Evolutionary conservation across 1,284 basidiomycete species (phyloP).

Genomic region (Leucoagaricus sp.): DNA sequence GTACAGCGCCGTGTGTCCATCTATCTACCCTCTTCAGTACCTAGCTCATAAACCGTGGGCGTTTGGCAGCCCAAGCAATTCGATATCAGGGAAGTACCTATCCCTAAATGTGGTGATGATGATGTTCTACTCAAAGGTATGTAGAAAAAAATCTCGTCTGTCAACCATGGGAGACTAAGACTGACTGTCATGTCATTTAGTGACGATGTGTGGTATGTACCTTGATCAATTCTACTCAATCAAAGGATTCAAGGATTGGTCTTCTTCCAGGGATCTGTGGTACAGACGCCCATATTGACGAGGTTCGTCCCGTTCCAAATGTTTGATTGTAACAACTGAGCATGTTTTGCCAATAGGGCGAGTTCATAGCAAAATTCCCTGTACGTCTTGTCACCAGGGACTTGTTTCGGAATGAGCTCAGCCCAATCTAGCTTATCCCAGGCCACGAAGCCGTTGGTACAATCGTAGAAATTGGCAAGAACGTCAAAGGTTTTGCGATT

Average conservation of each 20-base stretch:
- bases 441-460: slow-evolving; percentile 82
- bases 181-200: slow-evolving; percentile 22
- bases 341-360: slow-evolving; percentile 44
- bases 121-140: slow-evolving; percentile 74
- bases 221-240: not conserved
- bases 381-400: slow-evolving; percentile 34
- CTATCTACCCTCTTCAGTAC: not conserved
- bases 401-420: not conserved
- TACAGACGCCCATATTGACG: slow-evolving; percentile 78
- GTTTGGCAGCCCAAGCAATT: slow-evolving; percentile 58
- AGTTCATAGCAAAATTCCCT: slow-evolving; percentile 79
- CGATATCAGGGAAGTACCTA: slow-evolving; percentile 59
- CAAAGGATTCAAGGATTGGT: not conserved
- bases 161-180: not conserved
- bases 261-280: slow-evolving; percentile 55
- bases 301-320: slow-evolving; percentile 31
- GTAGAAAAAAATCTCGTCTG: not conserved
- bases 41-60: not conserved
- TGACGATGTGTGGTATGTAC: slow-evolving; percentile 46
- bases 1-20: slow-evolving; percentile 34
- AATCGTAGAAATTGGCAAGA: slow-evolving; percentile 68
- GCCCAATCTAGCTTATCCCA: slow-evolving; percentile 61
- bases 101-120: slow-evolving; percentile 62
- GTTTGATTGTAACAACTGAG: too few relatives aligned
- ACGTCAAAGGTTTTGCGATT: slow-evolving; percentile 66